Percentiles rank a stretch among this genome's conserved stretches.
Evolutionary conservation across 495 filamentous ascomycete species (phyloP).

Genomic region (Lophiotrema nucula): DNA sequence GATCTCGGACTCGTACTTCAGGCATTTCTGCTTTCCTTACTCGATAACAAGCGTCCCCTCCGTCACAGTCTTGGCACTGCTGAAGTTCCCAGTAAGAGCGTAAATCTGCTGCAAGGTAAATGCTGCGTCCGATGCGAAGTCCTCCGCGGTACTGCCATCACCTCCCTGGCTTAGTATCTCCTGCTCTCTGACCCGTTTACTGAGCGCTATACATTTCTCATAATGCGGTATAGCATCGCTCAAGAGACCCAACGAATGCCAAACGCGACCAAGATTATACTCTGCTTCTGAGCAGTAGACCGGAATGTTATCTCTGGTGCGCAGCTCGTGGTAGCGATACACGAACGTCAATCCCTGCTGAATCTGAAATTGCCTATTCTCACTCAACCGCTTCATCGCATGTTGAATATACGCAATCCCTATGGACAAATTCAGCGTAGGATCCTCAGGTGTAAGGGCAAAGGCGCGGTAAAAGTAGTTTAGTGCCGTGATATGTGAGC

Average conservation of each 20-base stretch:
- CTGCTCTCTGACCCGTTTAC: constrained; percentile 44
- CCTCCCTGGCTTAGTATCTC: constrained; percentile 19
- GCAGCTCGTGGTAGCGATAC: constrained; percentile 66
- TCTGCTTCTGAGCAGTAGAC: constrained; percentile 75
- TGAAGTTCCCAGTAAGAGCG: constrained; percentile 59
- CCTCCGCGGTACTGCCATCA: constrained; percentile 48
- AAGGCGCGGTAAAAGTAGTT: constrained; percentile 91
- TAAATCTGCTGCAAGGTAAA: constrained; percentile 70
- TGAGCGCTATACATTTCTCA: constrained; percentile 53
- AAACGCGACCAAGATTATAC: constrained; percentile 81
- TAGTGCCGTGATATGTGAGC: constrained; percentile 75
- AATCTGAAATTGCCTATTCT: constrained; percentile 83
- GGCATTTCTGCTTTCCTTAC: constrained; percentile 1
- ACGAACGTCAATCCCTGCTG: constrained; percentile 82
- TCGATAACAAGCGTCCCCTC: constrained; percentile 58
- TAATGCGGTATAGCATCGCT: constrained; percentile 80
- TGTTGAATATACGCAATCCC: constrained; percentile 79
- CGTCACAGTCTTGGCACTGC: constrained; percentile 56
- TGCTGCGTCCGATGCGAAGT: constrained; percentile 72
- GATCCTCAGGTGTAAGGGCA: constrained; percentile 71
- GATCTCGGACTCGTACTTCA: too few species aligned
- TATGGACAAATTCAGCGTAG: constrained; percentile 69
- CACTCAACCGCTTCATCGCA: constrained; percentile 80
- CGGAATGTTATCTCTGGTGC: constrained; percentile 42
- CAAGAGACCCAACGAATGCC: constrained; percentile 73